These are phyloP conservation scores for Pythium chondricola DNA, from an alignment of 352 stramenopile species.

Conservation along the genomic window DNA sequence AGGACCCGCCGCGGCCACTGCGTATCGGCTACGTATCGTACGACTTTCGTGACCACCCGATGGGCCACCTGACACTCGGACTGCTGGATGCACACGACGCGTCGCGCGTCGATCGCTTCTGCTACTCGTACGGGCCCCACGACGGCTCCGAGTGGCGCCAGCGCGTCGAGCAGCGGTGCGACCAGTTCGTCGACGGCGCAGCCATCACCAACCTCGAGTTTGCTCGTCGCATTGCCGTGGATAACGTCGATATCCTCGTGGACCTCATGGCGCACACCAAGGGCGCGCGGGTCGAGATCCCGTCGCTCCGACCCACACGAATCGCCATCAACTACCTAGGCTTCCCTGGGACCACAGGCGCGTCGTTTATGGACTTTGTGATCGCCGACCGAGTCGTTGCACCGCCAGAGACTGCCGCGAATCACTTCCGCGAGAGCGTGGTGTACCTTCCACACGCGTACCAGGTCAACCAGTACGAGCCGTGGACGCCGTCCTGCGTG, in stretches of 20 bases:
- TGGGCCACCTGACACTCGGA: slow-evolving; percentile 87
- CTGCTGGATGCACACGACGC: slow-evolving; percentile 73
- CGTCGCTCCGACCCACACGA: slow-evolving; percentile 43
- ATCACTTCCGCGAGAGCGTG: slow-evolving; percentile 70
- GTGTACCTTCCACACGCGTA: slow-evolving; percentile 89
- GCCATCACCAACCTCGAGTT: slow-evolving; percentile 41
- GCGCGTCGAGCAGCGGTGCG: slow-evolving; percentile 42
- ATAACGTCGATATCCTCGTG: slow-evolving; percentile 79
- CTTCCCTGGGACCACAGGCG: slow-evolving; percentile 86
- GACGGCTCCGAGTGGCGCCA: slow-evolving; percentile 57
- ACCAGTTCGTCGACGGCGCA: slow-evolving; percentile 62
- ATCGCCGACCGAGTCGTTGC: slow-evolving; percentile 69
- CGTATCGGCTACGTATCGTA: slow-evolving; percentile 84
- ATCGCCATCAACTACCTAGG: slow-evolving; percentile 89
- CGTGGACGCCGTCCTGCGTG: slow-evolving; percentile 25
- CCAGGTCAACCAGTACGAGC: slow-evolving; percentile 86
- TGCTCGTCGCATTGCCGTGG: slow-evolving; percentile 40
- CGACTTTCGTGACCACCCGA: slow-evolving; percentile 91
- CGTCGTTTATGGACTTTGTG: slow-evolving; percentile 62
- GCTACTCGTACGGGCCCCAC: slow-evolving; percentile 82
- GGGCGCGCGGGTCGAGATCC: slow-evolving; percentile 59
- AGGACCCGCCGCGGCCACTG: slow-evolving; percentile 20
- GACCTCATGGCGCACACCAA: slow-evolving; percentile 92
- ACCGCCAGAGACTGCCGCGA: slow-evolving; percentile 36
- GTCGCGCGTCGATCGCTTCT: slow-evolving; percentile 36